A percentile compares a stretch with the other conserved stretches of the same genome.
phyloP scores from a whole-genome alignment of 495 filamentous ascomycete genomes.

The Tuber calosporum region DNA sequence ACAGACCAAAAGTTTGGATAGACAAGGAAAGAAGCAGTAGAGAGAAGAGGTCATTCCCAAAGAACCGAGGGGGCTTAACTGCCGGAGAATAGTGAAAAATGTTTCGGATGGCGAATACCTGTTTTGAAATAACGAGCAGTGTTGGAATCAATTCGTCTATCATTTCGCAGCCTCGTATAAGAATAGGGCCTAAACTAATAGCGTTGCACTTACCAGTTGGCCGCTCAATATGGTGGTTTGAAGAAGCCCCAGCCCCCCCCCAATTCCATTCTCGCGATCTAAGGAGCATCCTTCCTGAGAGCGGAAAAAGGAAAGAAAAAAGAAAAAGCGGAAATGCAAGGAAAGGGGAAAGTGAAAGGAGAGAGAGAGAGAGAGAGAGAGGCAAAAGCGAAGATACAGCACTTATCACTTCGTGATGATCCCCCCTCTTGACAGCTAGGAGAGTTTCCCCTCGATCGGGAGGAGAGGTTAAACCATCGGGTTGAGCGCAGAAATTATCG shows the following conservation, averaged over 20 bases:
- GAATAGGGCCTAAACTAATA: neutral
- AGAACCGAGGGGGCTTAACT: neutral
- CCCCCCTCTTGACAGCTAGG: neutral
- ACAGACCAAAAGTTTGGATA: neutral
- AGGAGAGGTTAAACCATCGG: neutral
- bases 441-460: neutral
- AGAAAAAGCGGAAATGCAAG: neutral
- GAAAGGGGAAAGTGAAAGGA: neutral
- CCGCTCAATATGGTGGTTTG: neutral
- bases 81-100: conserved; percentile 1
- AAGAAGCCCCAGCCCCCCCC: neutral
- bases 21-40: neutral
- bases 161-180: neutral
- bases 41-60: neutral
- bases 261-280: neutral
- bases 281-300: neutral
- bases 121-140: neutral
- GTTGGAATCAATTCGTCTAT: neutral
- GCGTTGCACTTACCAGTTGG: neutral
- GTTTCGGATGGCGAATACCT: neutral
- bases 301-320: neutral
- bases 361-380: neutral
- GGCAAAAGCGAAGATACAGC: neutral
- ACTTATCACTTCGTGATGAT: neutral
- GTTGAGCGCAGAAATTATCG: neutral